A percentile compares a stretch with the other conserved stretches of the same genome.
These are phyloP conservation scores for Emericellopsis terricola DNA, from an alignment of 495 filamentous ascomycete genomes.

Conservation along the genomic window DNA sequence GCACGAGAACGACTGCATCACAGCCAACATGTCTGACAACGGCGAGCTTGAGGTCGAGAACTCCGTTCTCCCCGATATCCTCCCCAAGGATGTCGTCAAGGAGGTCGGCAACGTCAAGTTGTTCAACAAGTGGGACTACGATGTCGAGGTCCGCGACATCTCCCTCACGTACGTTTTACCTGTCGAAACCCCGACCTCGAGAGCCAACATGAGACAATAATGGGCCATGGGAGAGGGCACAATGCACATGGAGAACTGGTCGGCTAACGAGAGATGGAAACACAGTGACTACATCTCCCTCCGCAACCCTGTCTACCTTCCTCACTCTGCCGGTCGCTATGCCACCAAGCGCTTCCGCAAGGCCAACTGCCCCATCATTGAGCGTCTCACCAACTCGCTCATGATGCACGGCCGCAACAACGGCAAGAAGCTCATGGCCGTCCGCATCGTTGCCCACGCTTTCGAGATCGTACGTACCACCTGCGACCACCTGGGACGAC, in stretches of 20 bases:
- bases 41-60: slow-evolving; percentile 87
- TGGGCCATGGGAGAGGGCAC: slow-evolving; percentile 2
- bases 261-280: slow-evolving; percentile 26
- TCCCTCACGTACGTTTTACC: slow-evolving; percentile 76
- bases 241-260: slow-evolving; percentile 3
- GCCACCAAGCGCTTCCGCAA: slow-evolving; percentile 99
- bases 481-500: background rate
- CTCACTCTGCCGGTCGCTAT: slow-evolving; percentile 96
- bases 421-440: slow-evolving; percentile 99
- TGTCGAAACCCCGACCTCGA: slow-evolving; percentile 6
- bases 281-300: slow-evolving; percentile 98
- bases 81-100: slow-evolving; percentile 84
- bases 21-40: slow-evolving; percentile 76
- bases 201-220: slow-evolving; percentile 1
- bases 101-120: slow-evolving; percentile 93
- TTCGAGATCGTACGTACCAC: slow-evolving; percentile 88
- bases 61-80: slow-evolving; percentile 52
- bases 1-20: slow-evolving; percentile 10
- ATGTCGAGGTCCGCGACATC: slow-evolving; percentile 98
- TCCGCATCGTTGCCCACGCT: slow-evolving; percentile 94
- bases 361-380: slow-evolving; percentile 99
- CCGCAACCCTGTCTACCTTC: slow-evolving; percentile 92
- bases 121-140: slow-evolving; percentile 78
- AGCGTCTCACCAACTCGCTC: slow-evolving; percentile 98
- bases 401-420: slow-evolving; percentile 99